Base-by-base conservation (phyloP, 768 basidiomycete species). In the Lyophyllum decastes region DNA sequence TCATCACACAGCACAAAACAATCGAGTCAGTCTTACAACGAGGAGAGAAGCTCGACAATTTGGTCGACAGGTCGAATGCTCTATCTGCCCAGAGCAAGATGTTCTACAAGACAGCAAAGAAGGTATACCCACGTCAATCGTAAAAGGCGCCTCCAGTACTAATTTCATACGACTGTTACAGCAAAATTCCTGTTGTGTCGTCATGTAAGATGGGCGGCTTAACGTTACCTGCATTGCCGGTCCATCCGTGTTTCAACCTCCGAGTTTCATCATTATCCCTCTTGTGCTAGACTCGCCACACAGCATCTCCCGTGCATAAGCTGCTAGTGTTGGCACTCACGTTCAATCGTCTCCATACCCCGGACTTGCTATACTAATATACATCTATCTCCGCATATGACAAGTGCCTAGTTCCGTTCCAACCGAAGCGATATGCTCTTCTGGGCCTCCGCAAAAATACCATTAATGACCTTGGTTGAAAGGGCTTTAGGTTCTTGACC, bases 71-170 rank as follows among this genome's bases (percentile, higher is more conserved):
- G 40, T 97, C 95, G 55, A 88, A 92, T 68, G 88, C 89, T 33
- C 74, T 98, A 54, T 93, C 94, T 38, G 78, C 85, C 16, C 93
- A 95, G 76, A 93, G 87, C 76, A 98, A 98, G 86, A 91, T 93
- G 89, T 99, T 99, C 72, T 98, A 98, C 80, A 97, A 98, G 89
- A 97, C 95, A 8, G 94, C 96, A 1, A 98, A 98, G 90, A 96
- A 95, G 90, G 95, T 94, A 54, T 51, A 82, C 67, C 2, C 6
- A 11, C 19, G 49, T 27, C 19, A 50, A 38, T 21, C 50, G 14
- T 38, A 24, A 49, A 35, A 49, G n/a, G 30, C 21, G n/a, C 10
- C 24, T 45, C 4, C 26, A 52, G 6, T 19, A 26, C 47, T 48
- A 16, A 48, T 30, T 48, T 19, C 9, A 10, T 4, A 8, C 22